Evolutionary conservation across 345 rosid genomes (phyloP), one percentile per base, ranked within the genome.

Genomic region (Eucalyptus cloeziana): DNA sequence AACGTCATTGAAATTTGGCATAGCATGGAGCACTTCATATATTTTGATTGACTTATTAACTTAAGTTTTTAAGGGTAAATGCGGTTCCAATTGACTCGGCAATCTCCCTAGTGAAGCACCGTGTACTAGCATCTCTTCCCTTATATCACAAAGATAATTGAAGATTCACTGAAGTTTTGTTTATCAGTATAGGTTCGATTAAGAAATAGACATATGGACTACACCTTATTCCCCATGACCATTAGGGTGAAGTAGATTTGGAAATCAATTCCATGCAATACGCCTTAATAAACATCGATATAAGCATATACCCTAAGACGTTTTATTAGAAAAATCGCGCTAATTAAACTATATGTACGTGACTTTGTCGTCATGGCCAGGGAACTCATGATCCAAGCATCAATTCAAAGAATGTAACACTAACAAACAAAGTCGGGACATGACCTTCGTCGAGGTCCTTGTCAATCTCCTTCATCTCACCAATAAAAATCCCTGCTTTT

Each of bases 61-160:
- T 64, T 64, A 0, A 3, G 3, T n/a, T 64, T 64, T 14, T 7
- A 0, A 60, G 2, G n/a, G n/a, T 8, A 27, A 62, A 62, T 13
- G 33, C 0, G 7, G 67, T 27, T 11, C n/a, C 7, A 60, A 27
- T 0, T 27, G 14, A 60, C 13, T 56, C 1, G 5, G 27, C 62
- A 21, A 56, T 56, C 69, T 62, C 8, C 16, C 33, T 27, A 0
- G 1, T 13, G 33, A 62, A 62, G 31, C 15, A 62, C 0, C 7
- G 0, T 12, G 31, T 12, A 27, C 0, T 60, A 27, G 8, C 31
- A 27, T 60, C 0, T 60, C 69, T 60, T 60, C 0, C 69, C 0
- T 13, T 8, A 31, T 31, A 31, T 16, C 21, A 16, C 21, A 16
- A 64, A 64, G 17, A 15, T 31, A 31, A 31, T 19, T 69, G 12